These are phyloP conservation scores for Saccharomycopsis javanensis DNA, from an alignment of 805 yeast genomes.

Conservation along the genomic window DNA sequence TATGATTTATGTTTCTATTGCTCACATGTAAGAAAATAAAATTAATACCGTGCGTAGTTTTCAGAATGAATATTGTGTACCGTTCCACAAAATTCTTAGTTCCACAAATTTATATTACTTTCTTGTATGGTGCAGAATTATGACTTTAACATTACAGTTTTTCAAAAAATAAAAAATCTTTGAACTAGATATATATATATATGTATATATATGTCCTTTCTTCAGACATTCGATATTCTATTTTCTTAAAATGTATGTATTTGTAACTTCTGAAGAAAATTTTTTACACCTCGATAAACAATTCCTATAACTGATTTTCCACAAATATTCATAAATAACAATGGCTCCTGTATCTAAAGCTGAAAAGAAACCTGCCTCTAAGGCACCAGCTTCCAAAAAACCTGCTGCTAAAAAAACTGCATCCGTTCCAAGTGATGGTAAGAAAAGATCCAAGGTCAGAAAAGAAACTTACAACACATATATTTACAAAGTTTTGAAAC, in stretches of 20 bases:
- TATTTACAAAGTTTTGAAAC: constrained; percentile 96
- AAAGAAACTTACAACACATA: constrained; percentile 97
- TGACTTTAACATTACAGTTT: neutral
- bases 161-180: neutral
- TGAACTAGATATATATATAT: neutral
- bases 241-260: too few species aligned
- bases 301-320: too few species aligned
- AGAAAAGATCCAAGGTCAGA: constrained; percentile 92
- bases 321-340: too few species aligned
- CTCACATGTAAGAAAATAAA: neutral
- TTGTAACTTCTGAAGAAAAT: too few species aligned
- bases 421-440: constrained; percentile 36
- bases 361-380: constrained; percentile 71
- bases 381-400: constrained; percentile 95
- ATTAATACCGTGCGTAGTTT: neutral
- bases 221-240: too few species aligned
- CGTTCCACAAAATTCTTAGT: neutral
- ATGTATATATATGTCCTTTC: too few species aligned
- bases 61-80: neutral
- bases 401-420: constrained; percentile 90
- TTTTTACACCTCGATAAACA: neutral
- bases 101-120: neutral
- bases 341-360: constrained; percentile 53
- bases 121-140: neutral
- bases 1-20: neutral